Evolutionary conservation across 1,284 basidiomycete genomes (phyloP).

Genomic region (Stereum hirsutum): DNA sequence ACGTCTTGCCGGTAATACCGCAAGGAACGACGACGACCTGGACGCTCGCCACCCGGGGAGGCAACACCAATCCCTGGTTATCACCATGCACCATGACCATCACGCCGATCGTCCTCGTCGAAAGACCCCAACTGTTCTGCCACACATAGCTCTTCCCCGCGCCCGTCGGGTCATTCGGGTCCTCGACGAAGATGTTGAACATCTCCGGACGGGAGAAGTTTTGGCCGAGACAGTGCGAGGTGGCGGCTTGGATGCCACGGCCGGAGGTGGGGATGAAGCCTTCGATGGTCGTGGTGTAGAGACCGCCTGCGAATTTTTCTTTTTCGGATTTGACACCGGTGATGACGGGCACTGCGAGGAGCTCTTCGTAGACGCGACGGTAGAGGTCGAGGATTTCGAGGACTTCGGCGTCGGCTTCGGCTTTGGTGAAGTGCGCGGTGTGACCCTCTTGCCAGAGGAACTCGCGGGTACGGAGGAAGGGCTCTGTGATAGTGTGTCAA

Average conservation of each 20-base stretch:
- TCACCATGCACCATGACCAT: conserved; percentile 99
- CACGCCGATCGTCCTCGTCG: conserved; percentile 93
- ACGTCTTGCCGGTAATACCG: conserved; percentile 80
- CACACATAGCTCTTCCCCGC: conserved; percentile 77
- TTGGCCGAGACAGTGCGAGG: conserved; percentile 96
- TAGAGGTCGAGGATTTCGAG: conserved; percentile 94
- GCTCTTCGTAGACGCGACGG: conserved; percentile 92
- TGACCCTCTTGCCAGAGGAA: conserved; percentile 99
- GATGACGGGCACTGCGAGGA: conserved; percentile 95
- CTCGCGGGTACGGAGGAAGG: conserved; percentile 97
- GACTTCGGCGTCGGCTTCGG: conserved; percentile 89
- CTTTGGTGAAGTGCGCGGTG: conserved; percentile 86
- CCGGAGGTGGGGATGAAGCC: conserved; percentile 97
- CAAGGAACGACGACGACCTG: conserved; percentile 93
- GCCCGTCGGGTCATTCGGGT: conserved; percentile 69
- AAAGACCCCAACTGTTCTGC: conserved; percentile 99
- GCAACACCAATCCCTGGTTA: conserved; percentile 94
- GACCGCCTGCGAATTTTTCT: conserved; percentile 97
- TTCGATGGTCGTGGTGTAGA: conserved; percentile 98
- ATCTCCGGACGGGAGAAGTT: conserved; percentile 95
- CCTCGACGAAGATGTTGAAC: conserved; percentile 98
- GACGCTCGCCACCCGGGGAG: conserved; percentile 87
- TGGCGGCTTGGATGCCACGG: conserved; percentile 96
- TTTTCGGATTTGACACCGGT: conserved; percentile 98
- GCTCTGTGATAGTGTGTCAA: conserved; percentile 45